phyloP scores from a whole-genome alignment of 2,329 filamentous ascomycete genomes.

The Verticillium alfalfae region DNA sequence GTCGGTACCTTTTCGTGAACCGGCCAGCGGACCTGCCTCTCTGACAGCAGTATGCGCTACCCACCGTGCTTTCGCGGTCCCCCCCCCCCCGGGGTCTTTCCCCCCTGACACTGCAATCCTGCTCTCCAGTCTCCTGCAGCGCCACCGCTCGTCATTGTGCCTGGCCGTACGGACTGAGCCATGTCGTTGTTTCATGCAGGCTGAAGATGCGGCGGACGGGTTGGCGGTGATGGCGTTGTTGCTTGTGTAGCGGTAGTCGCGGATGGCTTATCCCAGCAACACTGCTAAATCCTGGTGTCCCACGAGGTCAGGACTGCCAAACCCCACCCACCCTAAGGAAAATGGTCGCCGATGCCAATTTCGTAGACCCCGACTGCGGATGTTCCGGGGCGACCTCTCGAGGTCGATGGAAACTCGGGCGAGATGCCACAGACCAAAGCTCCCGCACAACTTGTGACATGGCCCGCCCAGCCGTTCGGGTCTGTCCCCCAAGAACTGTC shows the following conservation, averaged over 20 bases:
- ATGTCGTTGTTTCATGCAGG: neutral
- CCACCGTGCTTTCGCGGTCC: neutral
- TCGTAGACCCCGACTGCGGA: neutral
- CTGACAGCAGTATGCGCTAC: neutral
- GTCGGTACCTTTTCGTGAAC: neutral
- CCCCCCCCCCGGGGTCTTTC: neutral
- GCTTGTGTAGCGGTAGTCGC: neutral
- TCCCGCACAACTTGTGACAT: neutral
- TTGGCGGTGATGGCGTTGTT: neutral
- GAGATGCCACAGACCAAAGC: neutral
- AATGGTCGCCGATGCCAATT: neutral
- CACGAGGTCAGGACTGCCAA: neutral
- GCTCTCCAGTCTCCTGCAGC: neutral
- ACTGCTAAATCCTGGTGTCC: neutral
- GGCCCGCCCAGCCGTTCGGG: neutral
- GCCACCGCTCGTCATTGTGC: neutral
- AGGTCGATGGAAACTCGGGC: neutral
- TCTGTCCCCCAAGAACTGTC: neutral
- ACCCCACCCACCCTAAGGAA: neutral
- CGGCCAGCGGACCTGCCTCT: neutral
- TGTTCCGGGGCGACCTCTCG: neutral
- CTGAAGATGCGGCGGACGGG: neutral
- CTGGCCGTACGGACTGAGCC: neutral
- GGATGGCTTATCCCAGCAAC: neutral
- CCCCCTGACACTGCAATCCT: neutral